Evolutionary conservation across 805 yeast genomes (phyloP).

Genomic region (Starmerella sp.): DNA sequence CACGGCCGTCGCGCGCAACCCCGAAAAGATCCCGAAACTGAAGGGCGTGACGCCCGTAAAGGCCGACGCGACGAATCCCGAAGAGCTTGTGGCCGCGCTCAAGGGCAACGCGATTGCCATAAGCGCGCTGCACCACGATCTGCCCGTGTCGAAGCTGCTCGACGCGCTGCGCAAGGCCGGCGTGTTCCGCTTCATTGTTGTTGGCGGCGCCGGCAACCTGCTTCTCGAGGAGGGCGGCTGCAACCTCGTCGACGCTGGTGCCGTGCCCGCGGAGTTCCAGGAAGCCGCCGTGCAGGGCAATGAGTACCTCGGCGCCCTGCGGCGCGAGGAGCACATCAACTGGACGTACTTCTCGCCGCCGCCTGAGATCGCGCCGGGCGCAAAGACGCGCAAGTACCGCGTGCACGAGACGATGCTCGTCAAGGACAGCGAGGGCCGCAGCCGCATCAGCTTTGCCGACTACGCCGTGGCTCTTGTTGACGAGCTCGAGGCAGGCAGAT

Average conservation of each 20-base stretch:
- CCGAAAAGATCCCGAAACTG: constrained; percentile 2
- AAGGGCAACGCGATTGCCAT: constrained; percentile 11
- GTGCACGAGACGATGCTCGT: constrained; percentile 6
- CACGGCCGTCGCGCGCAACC: constrained; percentile 13
- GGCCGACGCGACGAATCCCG: constrained; percentile 13
- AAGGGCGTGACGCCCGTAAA: constrained; percentile 5
- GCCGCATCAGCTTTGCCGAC: constrained; percentile 16
- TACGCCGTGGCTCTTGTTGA: constrained; percentile 15
- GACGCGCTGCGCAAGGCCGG: constrained; percentile 7
- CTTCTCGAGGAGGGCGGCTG: constrained; percentile 7
- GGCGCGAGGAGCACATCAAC: constrained; percentile 4
- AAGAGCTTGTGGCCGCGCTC: background rate
- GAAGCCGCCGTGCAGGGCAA: constrained; percentile 4
- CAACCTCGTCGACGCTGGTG: constrained; percentile 8
- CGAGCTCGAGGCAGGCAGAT: constrained; percentile 11
- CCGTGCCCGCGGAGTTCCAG: constrained; percentile 13
- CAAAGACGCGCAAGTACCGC: constrained; percentile 10
- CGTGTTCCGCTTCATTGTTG: constrained; percentile 10
- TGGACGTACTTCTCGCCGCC: constrained; percentile 16
- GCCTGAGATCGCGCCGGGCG: constrained; percentile 7
- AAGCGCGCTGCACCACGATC: constrained; percentile 9
- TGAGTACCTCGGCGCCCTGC: constrained; percentile 2
- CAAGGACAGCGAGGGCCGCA: constrained; percentile 7
- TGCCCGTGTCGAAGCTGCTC: background rate
- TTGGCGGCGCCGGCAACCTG: constrained; percentile 17